A percentile compares a stretch with the other conserved stretches of the same genome.
phyloP scores from a whole-genome alignment of 2,329 filamentous ascomycete species.

The Fusarium pseudoanthophilum region DNA sequence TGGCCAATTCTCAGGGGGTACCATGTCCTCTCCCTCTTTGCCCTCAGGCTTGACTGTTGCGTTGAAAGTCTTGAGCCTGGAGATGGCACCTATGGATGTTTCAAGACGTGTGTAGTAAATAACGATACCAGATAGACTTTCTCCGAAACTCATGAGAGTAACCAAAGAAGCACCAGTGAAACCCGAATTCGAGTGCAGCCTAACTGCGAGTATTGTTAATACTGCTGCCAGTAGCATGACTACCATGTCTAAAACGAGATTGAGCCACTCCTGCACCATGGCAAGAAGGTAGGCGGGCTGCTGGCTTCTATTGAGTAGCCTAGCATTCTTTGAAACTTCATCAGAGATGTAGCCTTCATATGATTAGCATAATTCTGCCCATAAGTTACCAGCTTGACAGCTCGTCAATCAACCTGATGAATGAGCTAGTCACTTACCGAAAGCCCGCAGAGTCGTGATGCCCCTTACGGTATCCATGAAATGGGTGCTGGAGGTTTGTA shows the following conservation, averaged over 20 bases:
- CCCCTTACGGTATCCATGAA: conserved; percentile 68
- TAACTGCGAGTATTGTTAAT: conserved; percentile 59
- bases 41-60: conserved; percentile 39
- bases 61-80: conserved; percentile 33
- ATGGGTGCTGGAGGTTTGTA: conserved; percentile 50
- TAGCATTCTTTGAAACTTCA: conserved; percentile 54
- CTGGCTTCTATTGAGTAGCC: conserved; percentile 64
- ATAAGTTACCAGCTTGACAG: neutral
- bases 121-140: conserved; percentile 33
- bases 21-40: conserved; percentile 29
- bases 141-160: conserved; percentile 50
- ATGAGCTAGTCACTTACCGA: conserved; percentile 55
- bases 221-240: conserved; percentile 60
- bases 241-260: conserved; percentile 60
- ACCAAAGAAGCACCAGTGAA: conserved; percentile 54
- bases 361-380: neutral
- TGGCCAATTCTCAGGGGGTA: conserved; percentile 47
- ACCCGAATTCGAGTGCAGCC: conserved; percentile 49
- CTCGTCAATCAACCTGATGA: conserved; percentile 25
- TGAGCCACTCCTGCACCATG: conserved; percentile 68
- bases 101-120: conserved; percentile 35
- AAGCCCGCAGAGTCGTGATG: conserved; percentile 65
- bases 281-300: conserved; percentile 66
- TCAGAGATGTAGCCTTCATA: neutral
- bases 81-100: conserved; percentile 40